phyloP scores from a whole-genome alignment of 345 rosid genomes.

The Gossypium bickii region DNA sequence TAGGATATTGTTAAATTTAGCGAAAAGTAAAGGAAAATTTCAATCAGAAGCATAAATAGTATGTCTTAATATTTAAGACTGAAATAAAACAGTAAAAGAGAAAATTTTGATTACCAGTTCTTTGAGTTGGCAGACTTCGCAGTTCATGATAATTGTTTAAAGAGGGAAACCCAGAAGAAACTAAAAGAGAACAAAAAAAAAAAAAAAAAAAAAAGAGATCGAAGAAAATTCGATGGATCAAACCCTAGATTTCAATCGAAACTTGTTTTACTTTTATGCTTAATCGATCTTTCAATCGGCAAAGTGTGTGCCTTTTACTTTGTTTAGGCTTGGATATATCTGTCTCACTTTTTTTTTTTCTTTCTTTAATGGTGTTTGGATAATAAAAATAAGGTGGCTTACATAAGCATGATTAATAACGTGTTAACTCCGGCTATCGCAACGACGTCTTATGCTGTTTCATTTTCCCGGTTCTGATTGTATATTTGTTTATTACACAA shows the following conservation, averaged over 20 bases:
- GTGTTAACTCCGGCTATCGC: not conserved
- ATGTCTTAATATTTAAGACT: not conserved
- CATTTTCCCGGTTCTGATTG: not conserved
- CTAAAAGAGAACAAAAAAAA: not conserved
- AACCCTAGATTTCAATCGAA: not conserved
- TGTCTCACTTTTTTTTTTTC: not conserved
- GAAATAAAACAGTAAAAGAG: not conserved
- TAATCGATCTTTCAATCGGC: not conserved
- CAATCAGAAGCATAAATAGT: conserved; percentile 10
- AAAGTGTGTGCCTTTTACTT: not conserved
- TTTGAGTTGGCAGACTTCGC: conserved; percentile 89
- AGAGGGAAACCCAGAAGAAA: not conserved
- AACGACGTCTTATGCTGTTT: not conserved
- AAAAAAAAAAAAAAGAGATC: not conserved
- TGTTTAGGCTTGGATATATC: not conserved
- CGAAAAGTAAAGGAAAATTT: conserved; percentile 1
- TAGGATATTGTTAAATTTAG: not conserved
- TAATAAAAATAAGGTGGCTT: not conserved
- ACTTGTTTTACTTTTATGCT: not conserved
- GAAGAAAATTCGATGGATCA: not conserved
- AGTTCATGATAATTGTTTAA: conserved; percentile 49
- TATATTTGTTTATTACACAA: not conserved
- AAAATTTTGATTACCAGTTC: conserved; percentile 56
- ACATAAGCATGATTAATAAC: not conserved
- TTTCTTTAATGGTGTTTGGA: not conserved